Conservation (phyloP, 768 basidiomycete genomes). For the Mycena haematopus region DNA sequence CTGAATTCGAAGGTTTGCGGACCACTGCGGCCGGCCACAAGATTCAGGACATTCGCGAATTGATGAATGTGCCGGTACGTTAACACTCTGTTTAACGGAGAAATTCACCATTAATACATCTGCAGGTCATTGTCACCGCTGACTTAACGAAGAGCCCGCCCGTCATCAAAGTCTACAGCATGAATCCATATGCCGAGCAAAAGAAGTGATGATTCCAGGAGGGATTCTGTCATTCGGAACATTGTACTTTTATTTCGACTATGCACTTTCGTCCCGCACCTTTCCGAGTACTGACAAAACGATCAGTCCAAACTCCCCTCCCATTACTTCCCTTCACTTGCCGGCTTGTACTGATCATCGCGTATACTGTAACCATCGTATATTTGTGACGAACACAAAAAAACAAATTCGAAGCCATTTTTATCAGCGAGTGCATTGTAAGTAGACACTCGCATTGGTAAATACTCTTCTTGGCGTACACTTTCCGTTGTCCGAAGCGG, state of each 20-base stretch:
- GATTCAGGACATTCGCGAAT: constrained; percentile 93
- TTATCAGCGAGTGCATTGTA: neutral
- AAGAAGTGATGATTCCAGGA: constrained; percentile 46
- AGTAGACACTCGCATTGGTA: too few species aligned
- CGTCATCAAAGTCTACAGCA: constrained; percentile 96
- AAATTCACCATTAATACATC: constrained; percentile 5
- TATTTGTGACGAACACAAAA: constrained; percentile 28
- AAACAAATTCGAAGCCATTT: constrained; percentile 6
- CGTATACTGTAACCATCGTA: constrained; percentile 32
- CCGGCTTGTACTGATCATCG: constrained; percentile 29
- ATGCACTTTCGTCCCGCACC: constrained; percentile 33
- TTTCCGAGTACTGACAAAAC: constrained; percentile 30
- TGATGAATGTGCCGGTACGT: constrained; percentile 92
- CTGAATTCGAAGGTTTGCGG: constrained; percentile 85
- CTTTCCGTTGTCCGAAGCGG: too few species aligned
- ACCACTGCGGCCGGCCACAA: constrained; percentile 80
- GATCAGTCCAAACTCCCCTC: constrained; percentile 27
- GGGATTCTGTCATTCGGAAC: constrained; percentile 25
- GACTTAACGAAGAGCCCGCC: constrained; percentile 96
- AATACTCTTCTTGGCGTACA: too few species aligned
- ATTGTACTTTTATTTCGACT: constrained; percentile 41
- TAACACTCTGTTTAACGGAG: neutral
- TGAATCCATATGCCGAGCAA: constrained; percentile 83
- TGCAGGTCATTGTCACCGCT: constrained; percentile 90
- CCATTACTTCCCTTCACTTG: constrained; percentile 11